Percentiles rank a stretch among this genome's conserved stretches.
phyloP scores from a whole-genome alignment of 1,284 basidiomycete genomes.

The Trametes hirsuta region DNA sequence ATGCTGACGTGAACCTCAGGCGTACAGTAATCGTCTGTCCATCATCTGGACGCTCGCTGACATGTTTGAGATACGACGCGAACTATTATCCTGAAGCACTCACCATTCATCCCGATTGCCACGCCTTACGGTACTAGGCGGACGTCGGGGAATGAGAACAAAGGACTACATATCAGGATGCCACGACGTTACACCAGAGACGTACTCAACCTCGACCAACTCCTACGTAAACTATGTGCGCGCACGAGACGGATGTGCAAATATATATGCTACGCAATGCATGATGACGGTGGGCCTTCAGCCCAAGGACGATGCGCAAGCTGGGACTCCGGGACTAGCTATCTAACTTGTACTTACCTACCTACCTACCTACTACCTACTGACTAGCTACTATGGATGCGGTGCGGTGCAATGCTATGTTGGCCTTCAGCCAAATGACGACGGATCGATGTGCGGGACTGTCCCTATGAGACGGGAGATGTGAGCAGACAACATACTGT shows the following conservation, averaged over 20 bases:
- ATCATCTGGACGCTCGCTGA: too few relatives aligned
- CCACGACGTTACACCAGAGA: not conserved
- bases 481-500: slow-evolving; percentile 22
- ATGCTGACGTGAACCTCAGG: not conserved
- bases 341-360: slow-evolving; percentile 23
- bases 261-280: slow-evolving; percentile 37
- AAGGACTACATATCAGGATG: slow-evolving; percentile 1
- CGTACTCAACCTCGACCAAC: not conserved
- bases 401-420: slow-evolving; percentile 23
- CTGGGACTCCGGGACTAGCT: slow-evolving; percentile 15
- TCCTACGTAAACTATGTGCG: slow-evolving; percentile 21
- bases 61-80: too few relatives aligned
- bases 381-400: slow-evolving; percentile 16
- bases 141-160: not conserved
- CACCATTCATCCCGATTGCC: too few relatives aligned
- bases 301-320: slow-evolving; percentile 20
- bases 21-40: too few relatives aligned
- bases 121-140: not conserved
- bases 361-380: slow-evolving; percentile 17
- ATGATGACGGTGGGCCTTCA: slow-evolving; percentile 31
- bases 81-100: too few relatives aligned
- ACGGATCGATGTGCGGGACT: slow-evolving; percentile 10
- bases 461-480: slow-evolving; percentile 13
- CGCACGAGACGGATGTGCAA: slow-evolving; percentile 29
- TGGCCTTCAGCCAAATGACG: slow-evolving; percentile 35